Base-by-base conservation (phyloP, 495 filamentous ascomycete species). In the Cercophora samala region DNA sequence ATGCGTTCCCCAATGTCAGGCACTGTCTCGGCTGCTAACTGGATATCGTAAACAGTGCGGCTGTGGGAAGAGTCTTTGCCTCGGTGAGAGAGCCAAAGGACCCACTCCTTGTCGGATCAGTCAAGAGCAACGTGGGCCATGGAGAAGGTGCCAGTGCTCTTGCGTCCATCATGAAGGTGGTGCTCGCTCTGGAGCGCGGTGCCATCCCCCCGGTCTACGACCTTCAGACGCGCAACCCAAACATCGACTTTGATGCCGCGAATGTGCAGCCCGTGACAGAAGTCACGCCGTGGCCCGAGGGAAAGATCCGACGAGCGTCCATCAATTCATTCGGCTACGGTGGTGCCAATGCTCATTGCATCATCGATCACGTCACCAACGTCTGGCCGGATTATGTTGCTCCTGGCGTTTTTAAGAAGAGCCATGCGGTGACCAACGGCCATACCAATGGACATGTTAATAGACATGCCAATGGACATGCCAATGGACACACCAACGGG, bases 81-180 rank as follows among this genome's bases (percentile, higher is more conserved):
- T 73, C 8, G 56, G 72, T 3, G 72, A 66, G 23, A 62, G 72
- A 24, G 68, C 70, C 3, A 15, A 58, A 4, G 15, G 68, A 79
- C 0, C 78, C 80, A 0, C 68, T 85, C 13, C 78, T 79, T 53
- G 75, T 89, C 29, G 87, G 86, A 17, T 83, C 83, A 0, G 76
- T 87, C 1, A 88, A 89, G 68, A 79, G 80, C 0, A 86, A 86
- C 60, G 80, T 87, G 15, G 85, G 86, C 1, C 87, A 89, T 68
- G 54, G 78, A 0, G 86, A 88, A 70, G 83, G 77, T 2, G 77
- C 81, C 0, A 77, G 78, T 24, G 86, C 86, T 18, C 74, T 88
- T 5, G 76, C 82, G 0, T 79, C 77, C 2, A 64, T 89, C 2
- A 83, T 89, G 51, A 89, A 89, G 65, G n/a, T 66, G 21, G 18